Percentiles rank a stretch among this genome's conserved stretches.
Conservation (phyloP, 306 rosid genomes). For the Trichosanthes truncata region DNA sequence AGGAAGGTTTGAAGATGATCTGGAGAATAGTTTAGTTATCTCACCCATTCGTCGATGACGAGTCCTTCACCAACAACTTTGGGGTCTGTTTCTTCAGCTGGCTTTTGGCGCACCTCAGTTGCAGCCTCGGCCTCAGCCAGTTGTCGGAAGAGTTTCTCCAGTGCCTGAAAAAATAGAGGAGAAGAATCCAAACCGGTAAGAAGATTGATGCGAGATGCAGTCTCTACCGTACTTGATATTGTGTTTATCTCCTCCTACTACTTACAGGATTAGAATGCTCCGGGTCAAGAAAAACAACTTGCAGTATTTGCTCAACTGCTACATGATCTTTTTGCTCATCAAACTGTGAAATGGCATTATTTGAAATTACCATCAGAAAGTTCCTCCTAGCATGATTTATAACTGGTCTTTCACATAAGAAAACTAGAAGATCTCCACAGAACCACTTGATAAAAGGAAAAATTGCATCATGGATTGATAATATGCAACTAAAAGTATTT, state of each 20-base stretch:
- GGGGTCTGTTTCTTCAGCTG: conserved; percentile 67
- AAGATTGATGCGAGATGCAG: not conserved
- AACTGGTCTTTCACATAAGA: not conserved
- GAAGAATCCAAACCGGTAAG: not conserved
- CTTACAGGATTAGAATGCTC: conserved; percentile 67
- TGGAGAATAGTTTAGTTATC: conserved; percentile 16
- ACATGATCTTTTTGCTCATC: conserved; percentile 92
- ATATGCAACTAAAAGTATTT: not conserved
- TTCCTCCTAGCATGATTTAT: not conserved
- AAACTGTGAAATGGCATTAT: conserved; percentile 39
- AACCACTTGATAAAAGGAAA: not conserved
- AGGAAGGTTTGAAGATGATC: not conserved
- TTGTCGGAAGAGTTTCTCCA: conserved; percentile 72
- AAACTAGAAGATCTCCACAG: not conserved
- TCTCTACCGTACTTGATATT: not conserved
- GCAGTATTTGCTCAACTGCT: conserved; percentile 76
- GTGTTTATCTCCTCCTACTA: conserved; percentile 3
- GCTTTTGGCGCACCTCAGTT: conserved; percentile 64
- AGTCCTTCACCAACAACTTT: conserved; percentile 75
- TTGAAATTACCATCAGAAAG: not conserved
- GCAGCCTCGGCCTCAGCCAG: conserved; percentile 90
- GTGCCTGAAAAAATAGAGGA: conserved; percentile 31
- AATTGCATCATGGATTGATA: not conserved
- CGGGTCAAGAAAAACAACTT: conserved; percentile 81
- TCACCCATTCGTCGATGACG: conserved; percentile 96